Percentiles rank a stretch among this genome's conserved stretches.
These are phyloP conservation scores for Backusella circina DNA, from an alignment of 192 early-diverging fungal genomes.

Conservation along the genomic window DNA sequence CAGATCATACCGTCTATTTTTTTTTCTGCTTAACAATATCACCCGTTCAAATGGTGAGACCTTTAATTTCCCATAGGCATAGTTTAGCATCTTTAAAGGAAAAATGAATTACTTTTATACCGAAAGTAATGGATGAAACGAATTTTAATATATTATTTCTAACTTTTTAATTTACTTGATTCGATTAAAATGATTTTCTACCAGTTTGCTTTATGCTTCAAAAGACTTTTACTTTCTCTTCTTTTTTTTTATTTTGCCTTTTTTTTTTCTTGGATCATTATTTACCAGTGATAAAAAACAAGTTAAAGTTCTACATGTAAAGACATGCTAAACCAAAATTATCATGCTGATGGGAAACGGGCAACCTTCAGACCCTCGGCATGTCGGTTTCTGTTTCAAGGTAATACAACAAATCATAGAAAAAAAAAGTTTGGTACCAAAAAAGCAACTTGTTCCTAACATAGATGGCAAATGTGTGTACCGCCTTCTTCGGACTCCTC, in stretches of 20 bases:
- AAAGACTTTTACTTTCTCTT: not conserved
- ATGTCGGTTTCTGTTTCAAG: not conserved
- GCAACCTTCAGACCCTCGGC: not conserved
- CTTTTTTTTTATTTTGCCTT: not conserved
- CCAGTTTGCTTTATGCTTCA: too few relatives aligned
- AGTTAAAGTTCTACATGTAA: not conserved
- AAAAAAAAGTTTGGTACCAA: not conserved
- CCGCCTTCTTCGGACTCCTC: not conserved
- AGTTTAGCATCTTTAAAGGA: not conserved
- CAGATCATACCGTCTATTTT: not conserved
- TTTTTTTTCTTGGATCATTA: not conserved
- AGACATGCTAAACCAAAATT: not conserved
- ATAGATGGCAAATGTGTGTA: not conserved
- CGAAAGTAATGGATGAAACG: not conserved
- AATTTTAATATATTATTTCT: not conserved
- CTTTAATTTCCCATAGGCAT: not conserved
- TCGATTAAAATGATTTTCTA: not conserved
- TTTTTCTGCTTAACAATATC: not conserved
- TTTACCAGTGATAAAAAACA: not conserved
- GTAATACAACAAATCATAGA: not conserved
- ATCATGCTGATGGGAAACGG: not conserved
- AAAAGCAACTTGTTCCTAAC: constrained; percentile 1
- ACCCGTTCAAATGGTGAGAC: not conserved
- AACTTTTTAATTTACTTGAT: not conserved
- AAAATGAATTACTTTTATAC: not conserved